Evolutionary conservation across 345 rosid species (phyloP).

Genomic region (Barbarea vulgaris): DNA sequence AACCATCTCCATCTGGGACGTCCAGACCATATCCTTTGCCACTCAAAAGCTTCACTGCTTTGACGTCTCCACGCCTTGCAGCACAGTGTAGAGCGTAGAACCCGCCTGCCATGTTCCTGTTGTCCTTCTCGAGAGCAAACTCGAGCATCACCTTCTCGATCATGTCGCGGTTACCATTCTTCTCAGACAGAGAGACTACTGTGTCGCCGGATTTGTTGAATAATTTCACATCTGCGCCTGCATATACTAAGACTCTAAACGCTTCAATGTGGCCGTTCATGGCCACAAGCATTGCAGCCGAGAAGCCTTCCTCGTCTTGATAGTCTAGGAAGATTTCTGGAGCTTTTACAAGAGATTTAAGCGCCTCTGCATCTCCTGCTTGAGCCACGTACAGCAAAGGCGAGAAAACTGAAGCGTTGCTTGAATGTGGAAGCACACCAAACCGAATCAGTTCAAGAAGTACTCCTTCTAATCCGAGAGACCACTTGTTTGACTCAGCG

Average conservation of each 20-base stretch:
- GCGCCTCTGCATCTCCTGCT: conserved; percentile 73
- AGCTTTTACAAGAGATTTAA: conserved; percentile 49
- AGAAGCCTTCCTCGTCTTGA: conserved; percentile 79
- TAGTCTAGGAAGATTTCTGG: conserved; percentile 58
- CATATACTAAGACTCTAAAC: conserved; percentile 72
- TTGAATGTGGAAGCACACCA: conserved; percentile 67
- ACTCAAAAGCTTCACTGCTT: conserved; percentile 65
- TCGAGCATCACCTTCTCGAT: conserved; percentile 97
- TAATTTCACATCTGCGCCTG: conserved; percentile 92
- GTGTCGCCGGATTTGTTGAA: conserved; percentile 69
- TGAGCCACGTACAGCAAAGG: conserved; percentile 64
- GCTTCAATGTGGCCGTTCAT: conserved; percentile 75
- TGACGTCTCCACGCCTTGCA: conserved; percentile 84
- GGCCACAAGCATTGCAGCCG: conserved; percentile 93
- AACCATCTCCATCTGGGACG: conserved; percentile 75
- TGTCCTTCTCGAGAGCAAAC: conserved; percentile 83
- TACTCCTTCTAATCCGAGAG: conserved; percentile 64
- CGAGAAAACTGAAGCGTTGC: conserved; percentile 58
- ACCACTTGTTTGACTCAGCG: conserved; percentile 64
- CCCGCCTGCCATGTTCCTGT: conserved; percentile 59
- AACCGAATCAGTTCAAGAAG: conserved; percentile 55
- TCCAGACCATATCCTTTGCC: conserved; percentile 74
- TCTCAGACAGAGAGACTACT: conserved; percentile 67
- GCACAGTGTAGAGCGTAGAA: conserved; percentile 95
- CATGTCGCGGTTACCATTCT: conserved; percentile 59